Evolutionary conservation across 2,329 filamentous ascomycete genomes (phyloP).

Genomic region (Xylaria hypoxylon): DNA sequence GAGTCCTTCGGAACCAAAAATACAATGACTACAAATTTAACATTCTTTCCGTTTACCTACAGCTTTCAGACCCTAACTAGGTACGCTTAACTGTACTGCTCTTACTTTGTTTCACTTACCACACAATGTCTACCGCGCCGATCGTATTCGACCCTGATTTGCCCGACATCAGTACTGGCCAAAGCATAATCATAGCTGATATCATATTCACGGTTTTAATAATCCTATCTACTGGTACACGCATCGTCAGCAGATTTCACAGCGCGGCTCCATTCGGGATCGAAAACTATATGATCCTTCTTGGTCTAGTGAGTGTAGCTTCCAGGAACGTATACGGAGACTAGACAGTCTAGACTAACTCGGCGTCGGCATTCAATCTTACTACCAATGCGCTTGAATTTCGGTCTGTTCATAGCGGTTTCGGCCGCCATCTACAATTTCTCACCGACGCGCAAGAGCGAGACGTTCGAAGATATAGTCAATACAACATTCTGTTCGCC

Average conservation of each 20-base stretch:
- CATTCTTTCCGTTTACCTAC: too few relatives aligned
- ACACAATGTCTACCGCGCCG: neutral
- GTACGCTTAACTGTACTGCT: too few relatives aligned
- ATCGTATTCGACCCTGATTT: slow-evolving; percentile 4
- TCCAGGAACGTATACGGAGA: neutral
- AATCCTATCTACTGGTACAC: slow-evolving; percentile 1
- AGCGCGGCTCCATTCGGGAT: neutral
- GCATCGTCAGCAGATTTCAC: neutral
- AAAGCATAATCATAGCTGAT: slow-evolving; percentile 2
- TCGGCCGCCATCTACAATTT: slow-evolving; percentile 5
- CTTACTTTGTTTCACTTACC: neutral
- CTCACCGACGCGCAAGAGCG: neutral
- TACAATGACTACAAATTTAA: too few relatives aligned
- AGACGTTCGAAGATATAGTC: neutral
- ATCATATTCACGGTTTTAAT: neutral
- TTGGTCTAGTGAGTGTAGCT: slow-evolving; percentile 3
- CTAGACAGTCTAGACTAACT: neutral
- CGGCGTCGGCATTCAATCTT: neutral
- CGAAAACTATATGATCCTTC: slow-evolving; percentile 1
- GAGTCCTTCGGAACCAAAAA: too few relatives aligned
- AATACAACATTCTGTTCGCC: neutral
- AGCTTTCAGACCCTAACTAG: too few relatives aligned
- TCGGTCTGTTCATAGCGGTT: neutral
- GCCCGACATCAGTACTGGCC: neutral
- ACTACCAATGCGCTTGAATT: slow-evolving; percentile 1